These are phyloP conservation scores for Huntiella abstrusa DNA, from an alignment of 2,329 filamentous ascomycete genomes.

Conservation along the genomic window DNA sequence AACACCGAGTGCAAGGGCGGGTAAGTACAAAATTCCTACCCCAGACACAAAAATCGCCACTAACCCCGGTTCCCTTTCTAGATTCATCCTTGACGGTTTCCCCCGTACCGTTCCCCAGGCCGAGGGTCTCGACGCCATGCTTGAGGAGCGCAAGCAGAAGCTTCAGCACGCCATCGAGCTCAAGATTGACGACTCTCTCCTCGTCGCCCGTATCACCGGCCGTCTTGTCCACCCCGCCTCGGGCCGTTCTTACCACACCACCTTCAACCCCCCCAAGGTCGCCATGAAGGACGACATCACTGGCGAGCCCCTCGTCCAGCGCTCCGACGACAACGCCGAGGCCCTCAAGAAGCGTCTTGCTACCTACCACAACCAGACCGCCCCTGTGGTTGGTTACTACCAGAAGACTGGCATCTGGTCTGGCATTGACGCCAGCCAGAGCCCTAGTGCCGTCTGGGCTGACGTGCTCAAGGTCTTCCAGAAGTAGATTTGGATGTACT, in stretches of 20 bases:
- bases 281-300: conserved; percentile 92
- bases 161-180: conserved; percentile 93
- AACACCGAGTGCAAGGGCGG: conserved; percentile 95
- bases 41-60: not conserved
- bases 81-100: conserved; percentile 98
- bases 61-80: conserved; percentile 21
- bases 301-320: conserved; percentile 88
- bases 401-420: conserved; percentile 95
- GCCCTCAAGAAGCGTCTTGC: conserved; percentile 84
- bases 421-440: conserved; percentile 85
- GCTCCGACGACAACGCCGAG: conserved; percentile 91
- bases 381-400: conserved; percentile 89
- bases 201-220: conserved; percentile 91
- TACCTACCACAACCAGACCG: conserved; percentile 88
- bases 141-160: conserved; percentile 55
- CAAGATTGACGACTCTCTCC: conserved; percentile 83
- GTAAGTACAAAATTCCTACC: conserved; percentile 29
- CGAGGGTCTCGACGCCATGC: conserved; percentile 86
- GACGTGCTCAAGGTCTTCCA: conserved; percentile 72
- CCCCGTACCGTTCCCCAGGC: conserved; percentile 91
- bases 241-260: conserved; percentile 90
- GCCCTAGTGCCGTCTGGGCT: conserved; percentile 92
- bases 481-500: conserved; percentile 1
- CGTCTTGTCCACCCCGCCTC: conserved; percentile 90
- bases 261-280: conserved; percentile 95